These are phyloP conservation scores for Dactylorhiza incarnata DNA, from an alignment of 106 monocot species.

Conservation along the genomic window DNA sequence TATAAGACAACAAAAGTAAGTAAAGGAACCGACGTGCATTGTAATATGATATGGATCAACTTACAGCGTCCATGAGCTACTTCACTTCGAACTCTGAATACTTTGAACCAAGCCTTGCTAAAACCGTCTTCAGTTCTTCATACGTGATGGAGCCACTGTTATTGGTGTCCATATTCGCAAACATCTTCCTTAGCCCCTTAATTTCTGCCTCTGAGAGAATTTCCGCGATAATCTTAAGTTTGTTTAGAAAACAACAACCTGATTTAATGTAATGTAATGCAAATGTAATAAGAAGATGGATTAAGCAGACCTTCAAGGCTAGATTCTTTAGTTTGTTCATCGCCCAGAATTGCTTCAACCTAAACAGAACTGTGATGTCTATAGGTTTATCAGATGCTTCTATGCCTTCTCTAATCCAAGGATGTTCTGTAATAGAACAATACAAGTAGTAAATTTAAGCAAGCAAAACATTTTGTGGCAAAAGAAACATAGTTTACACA, in stretches of 20 bases:
- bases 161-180: constrained; percentile 45
- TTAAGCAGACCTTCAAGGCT: constrained; percentile 31
- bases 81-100: constrained; percentile 43
- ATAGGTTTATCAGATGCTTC: constrained; percentile 38
- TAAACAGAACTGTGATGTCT: too few relatives aligned
- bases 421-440: constrained; percentile 27
- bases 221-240: constrained; percentile 39
- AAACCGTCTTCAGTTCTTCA: constrained; percentile 38
- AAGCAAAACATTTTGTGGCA: background rate
- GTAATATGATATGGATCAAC: constrained; percentile 8
- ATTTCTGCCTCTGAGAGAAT: constrained; percentile 51
- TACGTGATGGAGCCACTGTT: constrained; percentile 43
- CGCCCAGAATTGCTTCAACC: constrained; percentile 51
- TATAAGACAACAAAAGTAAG: background rate
- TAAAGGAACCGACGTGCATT: background rate
- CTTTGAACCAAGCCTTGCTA: constrained; percentile 35
- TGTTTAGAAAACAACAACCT: background rate
- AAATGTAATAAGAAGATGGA: background rate
- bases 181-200: constrained; percentile 47
- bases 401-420: constrained; percentile 41
- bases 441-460: background rate
- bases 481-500: background rate
- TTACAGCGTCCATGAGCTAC: constrained; percentile 51
- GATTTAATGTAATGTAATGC: too few relatives aligned
- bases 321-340: constrained; percentile 52